Evolutionary conservation across 202 grass and related monocot genomes (phyloP), one percentile per base, ranked within the genome.

Genomic region (Setaria viridis): DNA sequence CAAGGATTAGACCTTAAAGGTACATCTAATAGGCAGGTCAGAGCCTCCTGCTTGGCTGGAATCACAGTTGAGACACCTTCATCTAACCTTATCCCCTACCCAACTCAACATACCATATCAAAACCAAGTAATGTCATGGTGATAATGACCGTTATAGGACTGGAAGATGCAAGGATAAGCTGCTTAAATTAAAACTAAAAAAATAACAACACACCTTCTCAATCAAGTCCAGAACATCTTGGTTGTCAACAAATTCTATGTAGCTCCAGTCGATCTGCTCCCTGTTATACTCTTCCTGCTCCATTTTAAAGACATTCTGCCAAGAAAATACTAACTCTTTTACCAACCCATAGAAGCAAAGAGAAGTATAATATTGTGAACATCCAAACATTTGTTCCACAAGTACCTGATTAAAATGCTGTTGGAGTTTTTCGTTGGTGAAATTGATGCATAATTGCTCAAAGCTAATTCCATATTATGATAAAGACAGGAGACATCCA

Each of bases 301-400:
- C 95, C 90, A 94, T 92, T 91, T 97, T 97, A 79, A 97, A 97
- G 79, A 97, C 92, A 90, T 97, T 91, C 95, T 97, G 90, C 60
- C 62, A 90, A 80, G 9, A 90, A 90, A 69, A 25, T 66, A 78
- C 25, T 62, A 54, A 76, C 19, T 83, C 57, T 54, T 74, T 74
- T 75, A 70, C 21, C 33, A 87, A 62, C 77, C 64, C 42, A 87
- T 4, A 85, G 42, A 80, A 62, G 54, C 33, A 63, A 75, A 73
- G 50, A 86, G 56, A 89, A 78, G 30, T 82, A 30, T 56, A 55
- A 77, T 59, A 60, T 12, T 30, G 20, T 55, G 35, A 81, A 34
- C 51, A 84, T 84, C 17, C 21, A 68, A 85, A 74, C 62, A 72
- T 79, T 35, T 66, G 35, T 84, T 81, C 15, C 20, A 78, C 4